These are phyloP conservation scores for Oryza officinalis DNA, from an alignment of 176 grass and related monocot species.

Conservation along the genomic window DNA sequence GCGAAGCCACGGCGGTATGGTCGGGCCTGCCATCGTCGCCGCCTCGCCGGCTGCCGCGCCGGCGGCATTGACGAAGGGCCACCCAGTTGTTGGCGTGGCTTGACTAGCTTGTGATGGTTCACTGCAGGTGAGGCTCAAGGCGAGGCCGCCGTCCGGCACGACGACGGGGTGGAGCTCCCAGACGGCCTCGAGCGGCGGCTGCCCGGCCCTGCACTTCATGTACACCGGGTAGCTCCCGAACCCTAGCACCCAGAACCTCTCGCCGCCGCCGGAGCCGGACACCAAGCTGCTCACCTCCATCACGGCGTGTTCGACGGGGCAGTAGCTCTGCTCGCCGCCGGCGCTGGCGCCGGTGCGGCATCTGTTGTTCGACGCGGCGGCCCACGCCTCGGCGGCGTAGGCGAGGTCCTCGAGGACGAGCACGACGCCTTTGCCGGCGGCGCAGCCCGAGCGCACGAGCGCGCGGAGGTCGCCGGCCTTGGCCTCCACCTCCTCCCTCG, in stretches of 20 bases:
- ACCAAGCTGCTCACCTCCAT: constrained; percentile 74
- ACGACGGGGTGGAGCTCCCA: constrained; percentile 64
- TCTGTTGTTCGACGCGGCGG: constrained; percentile 36
- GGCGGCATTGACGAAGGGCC: constrained; percentile 3
- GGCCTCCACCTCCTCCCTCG: constrained; percentile 62
- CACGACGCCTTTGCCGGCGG: constrained; percentile 56
- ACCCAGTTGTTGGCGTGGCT: constrained; percentile 14
- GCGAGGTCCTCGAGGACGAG: constrained; percentile 77
- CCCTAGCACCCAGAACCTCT: constrained; percentile 69
- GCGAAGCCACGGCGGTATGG: constrained; percentile 55
- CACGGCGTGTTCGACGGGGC: constrained; percentile 70
- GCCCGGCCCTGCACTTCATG: constrained; percentile 51
- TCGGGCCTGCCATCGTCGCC: not conserved
- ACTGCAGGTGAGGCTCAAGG: constrained; percentile 55
- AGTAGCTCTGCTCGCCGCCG: constrained; percentile 42
- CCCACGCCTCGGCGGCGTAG: constrained; percentile 61
- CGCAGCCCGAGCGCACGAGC: constrained; percentile 56
- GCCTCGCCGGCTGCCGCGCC: not conserved
- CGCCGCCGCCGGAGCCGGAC: constrained; percentile 22
- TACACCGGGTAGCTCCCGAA: constrained; percentile 60
- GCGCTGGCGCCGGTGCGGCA: not conserved
- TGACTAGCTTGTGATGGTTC: constrained; percentile 35
- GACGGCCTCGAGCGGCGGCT: constrained; percentile 67
- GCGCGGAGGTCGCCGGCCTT: constrained; percentile 56
- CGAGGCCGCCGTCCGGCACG: constrained; percentile 46